A percentile compares a stretch with the other conserved stretches of the same genome.
phyloP scores from a whole-genome alignment of 495 filamentous ascomycete species.

The Xylaria telfairii region DNA sequence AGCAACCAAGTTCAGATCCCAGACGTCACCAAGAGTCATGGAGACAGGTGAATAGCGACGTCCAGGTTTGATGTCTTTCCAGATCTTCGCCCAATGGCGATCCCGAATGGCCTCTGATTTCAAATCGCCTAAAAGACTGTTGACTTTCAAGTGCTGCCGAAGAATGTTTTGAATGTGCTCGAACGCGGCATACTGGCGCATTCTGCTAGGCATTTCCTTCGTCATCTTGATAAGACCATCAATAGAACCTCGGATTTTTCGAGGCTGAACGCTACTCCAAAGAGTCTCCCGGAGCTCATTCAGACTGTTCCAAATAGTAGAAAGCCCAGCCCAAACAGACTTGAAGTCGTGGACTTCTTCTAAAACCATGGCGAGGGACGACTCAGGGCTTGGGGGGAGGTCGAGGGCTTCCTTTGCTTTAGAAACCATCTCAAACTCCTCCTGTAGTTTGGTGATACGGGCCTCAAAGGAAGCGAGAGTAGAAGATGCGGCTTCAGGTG shows the following conservation, averaged over 20 bases:
- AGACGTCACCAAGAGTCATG: conserved; percentile 94
- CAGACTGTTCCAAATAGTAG: conserved; percentile 95
- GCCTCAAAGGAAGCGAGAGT: conserved; percentile 81
- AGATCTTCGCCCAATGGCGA: conserved; percentile 96
- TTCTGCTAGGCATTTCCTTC: conserved; percentile 98
- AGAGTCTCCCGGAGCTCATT: conserved; percentile 90
- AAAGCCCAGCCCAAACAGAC: conserved; percentile 93
- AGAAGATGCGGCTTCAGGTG: conserved; percentile 81
- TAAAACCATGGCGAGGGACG: conserved; percentile 76
- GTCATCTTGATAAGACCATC: conserved; percentile 96
- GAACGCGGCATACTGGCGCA: conserved; percentile 98
- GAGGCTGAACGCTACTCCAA: conserved; percentile 91
- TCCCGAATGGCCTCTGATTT: conserved; percentile 97
- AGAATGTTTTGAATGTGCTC: conserved; percentile 94
- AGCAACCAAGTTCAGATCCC: conserved; percentile 89
- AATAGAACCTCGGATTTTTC: conserved; percentile 86
- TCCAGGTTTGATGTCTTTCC: conserved; percentile 88
- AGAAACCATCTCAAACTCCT: conserved; percentile 90
- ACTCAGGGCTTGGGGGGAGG: conserved; percentile 77
- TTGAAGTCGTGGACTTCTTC: conserved; percentile 99
- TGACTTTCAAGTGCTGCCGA: conserved; percentile 87
- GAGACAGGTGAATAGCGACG: conserved; percentile 91
- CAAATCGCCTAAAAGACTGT: conserved; percentile 83
- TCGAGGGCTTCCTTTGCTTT: conserved; percentile 97
- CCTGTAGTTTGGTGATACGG: conserved; percentile 78